Conservation (phyloP, 495 filamentous ascomycete genomes). For the Pyrenula aspistea region DNA sequence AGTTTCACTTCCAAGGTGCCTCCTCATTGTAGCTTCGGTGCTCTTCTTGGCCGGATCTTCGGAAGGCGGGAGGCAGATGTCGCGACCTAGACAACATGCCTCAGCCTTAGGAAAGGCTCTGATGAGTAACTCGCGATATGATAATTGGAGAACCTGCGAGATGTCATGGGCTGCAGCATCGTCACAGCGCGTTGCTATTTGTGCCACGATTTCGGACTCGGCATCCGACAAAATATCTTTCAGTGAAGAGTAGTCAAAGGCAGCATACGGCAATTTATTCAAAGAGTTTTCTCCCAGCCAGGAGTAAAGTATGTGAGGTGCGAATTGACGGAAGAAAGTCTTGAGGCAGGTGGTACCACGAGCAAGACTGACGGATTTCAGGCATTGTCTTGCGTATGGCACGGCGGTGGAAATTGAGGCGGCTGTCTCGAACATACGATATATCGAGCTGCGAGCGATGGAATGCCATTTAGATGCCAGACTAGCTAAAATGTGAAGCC, state of each 20-base stretch:
- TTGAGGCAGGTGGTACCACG: constrained; percentile 51
- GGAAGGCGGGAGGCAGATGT: constrained; percentile 49
- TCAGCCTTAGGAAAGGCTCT: constrained; percentile 68
- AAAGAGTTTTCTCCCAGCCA: constrained; percentile 64
- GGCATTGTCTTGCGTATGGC: constrained; percentile 58
- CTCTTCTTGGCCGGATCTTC: constrained; percentile 36
- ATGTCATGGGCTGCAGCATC: constrained; percentile 49
- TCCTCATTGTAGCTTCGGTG: constrained; percentile 59
- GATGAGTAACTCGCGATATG: constrained; percentile 44
- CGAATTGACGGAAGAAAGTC: constrained; percentile 75
- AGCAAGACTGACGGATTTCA: constrained; percentile 49
- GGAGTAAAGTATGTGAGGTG: constrained; percentile 84
- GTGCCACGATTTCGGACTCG: constrained; percentile 69
- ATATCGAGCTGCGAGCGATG: constrained; percentile 69
- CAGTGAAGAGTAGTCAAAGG: constrained; percentile 66
- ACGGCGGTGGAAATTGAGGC: constrained; percentile 50
- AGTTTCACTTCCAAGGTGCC: constrained; percentile 50
- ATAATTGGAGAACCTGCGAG: constrained; percentile 38
- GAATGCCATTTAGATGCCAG: constrained; percentile 74
- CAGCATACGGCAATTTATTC: constrained; percentile 59
- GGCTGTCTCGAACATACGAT: constrained; percentile 84
- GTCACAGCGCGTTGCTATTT: constrained; percentile 73
- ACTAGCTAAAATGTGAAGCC: constrained; percentile 60
- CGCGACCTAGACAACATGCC: constrained; percentile 73
- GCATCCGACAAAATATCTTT: constrained; percentile 57